Evolutionary conservation across 1,139 yeast genomes (phyloP).

Genomic region (Blastobotrys illinoisensis): DNA sequence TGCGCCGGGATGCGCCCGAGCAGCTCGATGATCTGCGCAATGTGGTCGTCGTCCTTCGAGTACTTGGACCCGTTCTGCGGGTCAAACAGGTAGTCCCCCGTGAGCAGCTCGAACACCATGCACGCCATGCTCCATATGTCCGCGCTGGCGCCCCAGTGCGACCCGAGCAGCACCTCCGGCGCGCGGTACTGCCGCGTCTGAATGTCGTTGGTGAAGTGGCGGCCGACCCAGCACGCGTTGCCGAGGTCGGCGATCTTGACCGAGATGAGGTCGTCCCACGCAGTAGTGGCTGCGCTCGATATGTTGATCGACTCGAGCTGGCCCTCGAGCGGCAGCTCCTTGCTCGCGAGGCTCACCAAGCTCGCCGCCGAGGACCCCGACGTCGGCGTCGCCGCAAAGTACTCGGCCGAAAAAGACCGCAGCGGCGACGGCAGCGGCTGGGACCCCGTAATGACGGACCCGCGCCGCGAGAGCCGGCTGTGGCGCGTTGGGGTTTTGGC

Average conservation of each 20-base stretch:
- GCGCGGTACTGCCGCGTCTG: constrained; percentile 84
- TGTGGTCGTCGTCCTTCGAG: constrained; percentile 75
- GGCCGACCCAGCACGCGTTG: constrained; percentile 70
- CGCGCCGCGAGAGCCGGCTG: constrained; percentile 52
- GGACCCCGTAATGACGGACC: constrained; percentile 76
- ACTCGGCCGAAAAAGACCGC: constrained; percentile 28
- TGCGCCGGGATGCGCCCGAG: constrained; percentile 56
- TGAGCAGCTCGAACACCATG: constrained; percentile 68
- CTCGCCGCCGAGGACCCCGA: neutral
- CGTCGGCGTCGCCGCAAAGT: constrained; percentile 10
- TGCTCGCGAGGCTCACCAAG: constrained; percentile 1
- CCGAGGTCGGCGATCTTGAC: constrained; percentile 83
- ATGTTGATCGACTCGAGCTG: constrained; percentile 12
- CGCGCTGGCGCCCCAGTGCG: constrained; percentile 76
- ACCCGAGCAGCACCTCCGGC: constrained; percentile 68
- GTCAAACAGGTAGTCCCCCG: constrained; percentile 82
- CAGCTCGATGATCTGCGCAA: constrained; percentile 77
- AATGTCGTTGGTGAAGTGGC: constrained; percentile 76
- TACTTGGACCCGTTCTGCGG: constrained; percentile 63
- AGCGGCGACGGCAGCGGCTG: constrained; percentile 82
- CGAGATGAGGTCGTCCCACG: constrained; percentile 30
- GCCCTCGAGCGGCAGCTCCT: constrained; percentile 7
- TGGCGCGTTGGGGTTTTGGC: constrained; percentile 17
- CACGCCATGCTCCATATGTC: constrained; percentile 87
- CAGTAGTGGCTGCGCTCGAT: neutral